Base-by-base conservation (phyloP, 371 early-diverging fungal genomes). In the Mucor velutinosus region DNA sequence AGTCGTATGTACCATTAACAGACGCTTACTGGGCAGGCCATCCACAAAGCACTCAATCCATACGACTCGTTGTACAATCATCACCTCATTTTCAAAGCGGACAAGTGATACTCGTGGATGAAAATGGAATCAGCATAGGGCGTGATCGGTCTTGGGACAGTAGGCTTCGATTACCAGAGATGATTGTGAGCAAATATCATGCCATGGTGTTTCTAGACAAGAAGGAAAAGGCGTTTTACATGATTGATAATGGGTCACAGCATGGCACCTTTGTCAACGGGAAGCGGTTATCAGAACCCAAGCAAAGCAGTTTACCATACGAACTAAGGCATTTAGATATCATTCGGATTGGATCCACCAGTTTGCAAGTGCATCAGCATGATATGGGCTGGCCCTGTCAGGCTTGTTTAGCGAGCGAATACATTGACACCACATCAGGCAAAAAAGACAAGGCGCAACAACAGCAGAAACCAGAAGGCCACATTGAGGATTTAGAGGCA, bases 131-230 rank as follows among this genome's bases (percentile, higher is more conserved):
- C 1, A 77, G 77, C 0, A 65, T 83, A 12, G 83, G 83, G 0
- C 72, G 83, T 5, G 83, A 83, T 70, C 69, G 77, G 10, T 66
- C 75, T 1, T 76, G 77, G 69, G 74, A 73, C 33, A 60, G 67
- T 41, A 79, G 81, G 5, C 47, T 83, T 10, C 73, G 83, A 21
- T 39, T 83, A 41, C 73, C 81, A 1, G 81, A 83, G 27, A 76
- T 83, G 77, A 73, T 73, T 23, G 77, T 78, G 2, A 79, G 79
- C 58, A 80, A 80, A 58, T 77, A 69, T 35, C 83, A 83, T 49
- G 80, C 81, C 51, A 74, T 75, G 27, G 65, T 83, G 7, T 83
- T 68, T 60, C 61, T 71, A 8, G 62, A 75, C 37, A 64, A 62
- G 1, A 35, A 62, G n/a, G 51, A 55, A 19, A 62, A 64, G 12